Percentiles rank a stretch among this genome's conserved stretches.
Conservation (phyloP, 2,329 filamentous ascomycete species). For the Paracorniculantispora psalliotae region DNA sequence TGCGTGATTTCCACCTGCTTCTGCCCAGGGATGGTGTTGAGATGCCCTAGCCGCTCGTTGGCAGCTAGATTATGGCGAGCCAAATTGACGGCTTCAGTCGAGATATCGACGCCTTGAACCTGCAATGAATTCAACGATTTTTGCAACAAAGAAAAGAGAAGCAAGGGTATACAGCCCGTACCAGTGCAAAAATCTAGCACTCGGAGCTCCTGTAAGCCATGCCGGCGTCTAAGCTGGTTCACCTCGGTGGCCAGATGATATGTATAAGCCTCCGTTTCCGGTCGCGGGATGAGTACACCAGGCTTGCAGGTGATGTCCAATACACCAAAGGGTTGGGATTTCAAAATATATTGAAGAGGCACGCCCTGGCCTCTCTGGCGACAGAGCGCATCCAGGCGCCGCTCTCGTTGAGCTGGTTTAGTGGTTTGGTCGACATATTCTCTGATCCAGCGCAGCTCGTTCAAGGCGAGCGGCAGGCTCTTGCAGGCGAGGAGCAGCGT, state of each 20-base stretch:
- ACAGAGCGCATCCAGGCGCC: conserved; percentile 38
- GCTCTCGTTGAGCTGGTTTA: conserved; percentile 11
- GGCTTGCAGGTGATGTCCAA: conserved; percentile 71
- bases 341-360: conserved; percentile 86
- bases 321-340: conserved; percentile 80
- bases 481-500: conserved; percentile 60
- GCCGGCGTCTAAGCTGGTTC: conserved; percentile 14
- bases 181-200: conserved; percentile 87
- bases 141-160: conserved; percentile 60
- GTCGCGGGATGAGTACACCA: conserved; percentile 82
- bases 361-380: conserved; percentile 53
- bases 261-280: conserved; percentile 68
- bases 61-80: conserved; percentile 57
- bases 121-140: conserved; percentile 36
- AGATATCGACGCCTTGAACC: conserved; percentile 71
- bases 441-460: conserved; percentile 69
- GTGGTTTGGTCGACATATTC: conserved; percentile 46
- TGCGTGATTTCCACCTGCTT: conserved; percentile 38
- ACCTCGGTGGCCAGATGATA: conserved; percentile 48
- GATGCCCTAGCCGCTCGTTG: conserved; percentile 34
- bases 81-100: conserved; percentile 57
- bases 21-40: conserved; percentile 17
- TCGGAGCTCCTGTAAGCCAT: conserved; percentile 24
- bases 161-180: conserved; percentile 81
- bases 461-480: conserved; percentile 56